Evolutionary conservation across 305 asterid genomes (phyloP), one percentile per base, ranked within the genome.

Genomic region (Withania somnifera): DNA sequence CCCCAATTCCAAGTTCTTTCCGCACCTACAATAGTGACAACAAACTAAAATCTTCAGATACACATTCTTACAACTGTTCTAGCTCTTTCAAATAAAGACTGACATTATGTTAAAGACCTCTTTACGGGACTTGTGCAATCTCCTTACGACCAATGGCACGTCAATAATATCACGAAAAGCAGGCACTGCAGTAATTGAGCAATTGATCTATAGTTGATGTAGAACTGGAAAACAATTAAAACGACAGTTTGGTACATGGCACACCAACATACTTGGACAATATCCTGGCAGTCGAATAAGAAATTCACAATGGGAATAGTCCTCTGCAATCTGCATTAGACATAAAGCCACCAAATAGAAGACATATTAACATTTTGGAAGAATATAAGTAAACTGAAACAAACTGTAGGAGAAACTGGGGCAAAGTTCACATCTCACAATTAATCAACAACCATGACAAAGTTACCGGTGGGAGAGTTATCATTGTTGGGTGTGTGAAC

Each of bases 261-360:
- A 83, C n/a, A 66, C 54, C 78, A 64, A 77, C 89, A 79, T 94
- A 97, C 99, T 97, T 89, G 99, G 99, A 86, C 98, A 97, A 89
- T 93, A 97, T 87, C 99, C 98, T 42, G 98, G 99, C 53, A 97
- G 97, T 54, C 99, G 98, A 86, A 97, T 95, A 80, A 97, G 97
- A 86, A 93, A 94, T 88, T 97, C 99, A 87, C 98, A 97, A 75
- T 94, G 98, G 2, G 99, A 97, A 89, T 97, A 97, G 85, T 97
- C 99, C 87, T 97, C 98, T 20, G 99, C 99, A 82, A 89, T 89
- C 92, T 89, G 83, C 71, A 69, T 80, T 24, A 75, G 14, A 34
- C 53, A 80, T 17, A 66, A 86, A 78, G 68, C 32, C 38, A 83
- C n/a, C 28, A 34, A 64, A 38, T 24, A 42, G 75, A 26, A 79